Conservation (phyloP, 805 yeast genomes). For the Metschnikowia borealis region DNA sequence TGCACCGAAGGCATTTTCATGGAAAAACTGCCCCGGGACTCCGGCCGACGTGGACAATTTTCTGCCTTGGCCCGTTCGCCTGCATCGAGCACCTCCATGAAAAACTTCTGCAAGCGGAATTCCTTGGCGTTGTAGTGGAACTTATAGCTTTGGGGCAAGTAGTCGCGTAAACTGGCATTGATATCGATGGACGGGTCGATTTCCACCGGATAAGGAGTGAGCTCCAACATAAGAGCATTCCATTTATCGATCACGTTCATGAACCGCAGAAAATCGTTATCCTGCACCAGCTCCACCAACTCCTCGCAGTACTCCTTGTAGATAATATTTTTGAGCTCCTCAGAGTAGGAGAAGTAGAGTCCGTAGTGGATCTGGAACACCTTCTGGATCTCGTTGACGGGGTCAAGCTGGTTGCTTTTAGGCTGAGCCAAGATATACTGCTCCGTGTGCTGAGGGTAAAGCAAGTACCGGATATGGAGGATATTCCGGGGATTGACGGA, state of each 20-base stretch:
- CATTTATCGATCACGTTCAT: constrained; percentile 38
- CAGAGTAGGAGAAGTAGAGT: constrained; percentile 39
- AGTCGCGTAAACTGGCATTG: constrained; percentile 14
- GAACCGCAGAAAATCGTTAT: constrained; percentile 32
- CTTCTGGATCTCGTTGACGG: constrained; percentile 57
- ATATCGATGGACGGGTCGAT: constrained; percentile 17
- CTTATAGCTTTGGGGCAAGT: constrained; percentile 9
- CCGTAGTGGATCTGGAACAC: constrained; percentile 39
- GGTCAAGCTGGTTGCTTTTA: constrained; percentile 55
- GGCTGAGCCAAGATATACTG: constrained; percentile 47
- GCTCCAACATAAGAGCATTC: constrained; percentile 36
- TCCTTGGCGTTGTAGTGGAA: constrained; percentile 12
- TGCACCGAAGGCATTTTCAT: constrained; percentile 2
- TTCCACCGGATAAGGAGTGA: constrained; percentile 29
- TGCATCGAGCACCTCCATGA: constrained; percentile 15
- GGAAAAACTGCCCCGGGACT: constrained; percentile 5
- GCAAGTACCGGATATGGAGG: constrained; percentile 30
- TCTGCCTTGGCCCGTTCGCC: constrained; percentile 11
- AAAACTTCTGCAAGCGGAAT: constrained; percentile 13
- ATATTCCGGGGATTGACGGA: constrained; percentile 27
- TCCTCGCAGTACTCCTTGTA: constrained; percentile 30
- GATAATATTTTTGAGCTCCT: constrained; percentile 27
- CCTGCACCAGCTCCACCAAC: constrained; percentile 28
- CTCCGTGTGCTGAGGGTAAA: constrained; percentile 43
- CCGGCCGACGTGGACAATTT: constrained; percentile 5